phyloP scores from a whole-genome alignment of 345 rosid genomes.

The Citrus sinensis region DVS_A1.0 CM039166.1:25312501-25313000 shows the following conservation, averaged over 20 bases:
- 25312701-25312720: slow-evolving; percentile 48
- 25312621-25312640: slow-evolving; percentile 78
- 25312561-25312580: slow-evolving; percentile 43
- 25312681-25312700: slow-evolving; percentile 70
- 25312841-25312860: slow-evolving; percentile 17
- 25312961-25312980: slow-evolving; percentile 87
- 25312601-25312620: slow-evolving; percentile 58
- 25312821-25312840: slow-evolving; percentile 32
- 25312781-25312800: slow-evolving; percentile 78
- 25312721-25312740: slow-evolving; percentile 75
- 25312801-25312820: slow-evolving; percentile 77
- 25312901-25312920: slow-evolving; percentile 49
- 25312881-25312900: slow-evolving; percentile 62
- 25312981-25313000: slow-evolving; percentile 88
- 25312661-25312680: slow-evolving; percentile 80
- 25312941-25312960: slow-evolving; percentile 83
- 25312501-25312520: slow-evolving; percentile 62
- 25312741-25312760: slow-evolving; percentile 67
- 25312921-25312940: slow-evolving; percentile 92
- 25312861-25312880: slow-evolving; percentile 12
- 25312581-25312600: slow-evolving; percentile 33
- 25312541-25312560: slow-evolving; percentile 63
- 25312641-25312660: slow-evolving; percentile 64
- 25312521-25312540: slow-evolving; percentile 60
- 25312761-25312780: slow-evolving; percentile 76